These are phyloP conservation scores for Ceratocystis alfenasii DNA, from an alignment of 2,329 filamentous ascomycete genomes.

Conservation along the genomic window DNA sequence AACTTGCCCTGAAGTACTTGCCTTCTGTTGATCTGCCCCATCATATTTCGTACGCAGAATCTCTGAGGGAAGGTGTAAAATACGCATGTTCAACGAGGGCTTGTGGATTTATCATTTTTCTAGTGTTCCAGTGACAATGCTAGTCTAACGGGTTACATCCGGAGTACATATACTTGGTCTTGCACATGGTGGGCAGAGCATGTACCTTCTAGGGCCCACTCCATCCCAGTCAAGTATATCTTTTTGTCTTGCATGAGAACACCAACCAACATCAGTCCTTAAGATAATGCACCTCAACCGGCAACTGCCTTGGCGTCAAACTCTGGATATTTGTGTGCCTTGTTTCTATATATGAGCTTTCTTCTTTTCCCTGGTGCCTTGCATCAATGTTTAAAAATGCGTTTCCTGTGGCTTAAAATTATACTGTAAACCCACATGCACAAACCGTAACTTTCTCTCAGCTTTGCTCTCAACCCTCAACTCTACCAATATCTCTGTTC, in stretches of 20 bases:
- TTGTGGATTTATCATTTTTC: neutral
- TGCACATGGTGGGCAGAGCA: neutral
- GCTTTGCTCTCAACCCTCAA: neutral
- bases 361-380: neutral
- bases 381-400: neutral
- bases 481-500: neutral
- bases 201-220: constrained; percentile 4
- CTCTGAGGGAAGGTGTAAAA: neutral
- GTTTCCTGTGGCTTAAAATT: neutral
- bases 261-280: neutral
- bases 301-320: neutral
- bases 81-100: neutral
- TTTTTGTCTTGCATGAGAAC: neutral
- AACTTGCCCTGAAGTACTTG: constrained; percentile 5
- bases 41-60: neutral
- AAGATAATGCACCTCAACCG: constrained; percentile 1
- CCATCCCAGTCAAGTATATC: neutral
- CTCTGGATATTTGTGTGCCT: neutral
- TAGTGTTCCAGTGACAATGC: neutral
- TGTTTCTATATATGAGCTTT: neutral
- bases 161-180: neutral
- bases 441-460: neutral
- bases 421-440: neutral
- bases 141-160: neutral
- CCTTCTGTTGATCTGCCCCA: neutral